Evolutionary conservation across 1,284 basidiomycete species (phyloP), one percentile per base, ranked within the genome.

Genomic region (Leccinum fallax): DNA sequence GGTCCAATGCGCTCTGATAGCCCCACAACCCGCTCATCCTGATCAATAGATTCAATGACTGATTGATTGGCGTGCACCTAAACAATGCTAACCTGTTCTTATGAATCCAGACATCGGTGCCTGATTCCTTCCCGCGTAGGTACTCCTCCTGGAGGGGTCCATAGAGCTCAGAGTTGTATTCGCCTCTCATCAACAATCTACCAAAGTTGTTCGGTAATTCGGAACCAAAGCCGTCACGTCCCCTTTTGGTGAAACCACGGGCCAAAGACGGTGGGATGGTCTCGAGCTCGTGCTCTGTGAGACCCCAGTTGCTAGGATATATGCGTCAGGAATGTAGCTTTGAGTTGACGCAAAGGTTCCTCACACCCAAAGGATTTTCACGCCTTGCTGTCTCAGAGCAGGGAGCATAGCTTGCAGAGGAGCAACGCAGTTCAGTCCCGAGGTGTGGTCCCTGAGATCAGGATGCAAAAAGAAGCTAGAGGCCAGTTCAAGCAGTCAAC

Each of bases 11-110:
- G 26, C 80, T 81, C 66, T 87, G 85, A 57, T 81, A 80, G 11
- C 86, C 86, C 86, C 85, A 89, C 21, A 89, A 69, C 13, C 82
- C 87, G 67, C 87, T 88, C 83, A 89, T 88, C 59, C 87, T 88
- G 58, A 53, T 9, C 24, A 16, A 16, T 61, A n/a, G 46, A 57
- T 30, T 36, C 26, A 46, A 30, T 5, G 28, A 36, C 32, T 32
- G 30, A 30, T 32, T 53, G 19, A 34, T 28, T 26, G 7, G 21
- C 16, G 32, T 34, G 30, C 46, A 10, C 32, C 16, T 46, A 61
- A 24, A 0, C 30, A 21, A 5, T 21, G 34, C 76, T 24, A 65
- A 85, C 86, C 87, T 77, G 71, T 89, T 89, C 74, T 89, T 90
- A 72, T 89, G 84, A 59, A 90, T 85, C 87, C 87, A 89, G 59